These are phyloP conservation scores for Boletus pseudopeckii DNA, from an alignment of 768 basidiomycete species.

Conservation along the genomic window DNA sequence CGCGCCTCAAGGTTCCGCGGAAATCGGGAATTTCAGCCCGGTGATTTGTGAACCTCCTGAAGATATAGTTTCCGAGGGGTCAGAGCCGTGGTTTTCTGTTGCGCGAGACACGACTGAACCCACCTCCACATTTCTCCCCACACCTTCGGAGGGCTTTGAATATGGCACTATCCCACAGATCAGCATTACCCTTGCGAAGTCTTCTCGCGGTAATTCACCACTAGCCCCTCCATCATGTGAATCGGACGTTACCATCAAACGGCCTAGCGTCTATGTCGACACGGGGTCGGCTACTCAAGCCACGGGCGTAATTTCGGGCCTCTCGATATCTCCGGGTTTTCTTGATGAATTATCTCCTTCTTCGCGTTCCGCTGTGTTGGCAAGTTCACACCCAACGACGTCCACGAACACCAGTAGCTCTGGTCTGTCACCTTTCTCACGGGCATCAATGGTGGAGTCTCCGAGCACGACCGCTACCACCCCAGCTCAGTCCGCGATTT, in stretches of 20 bases:
- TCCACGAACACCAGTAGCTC: constrained; percentile 25
- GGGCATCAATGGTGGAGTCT: constrained; percentile 23
- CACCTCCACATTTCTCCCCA: constrained; percentile 10
- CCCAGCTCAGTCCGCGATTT: constrained; percentile 23
- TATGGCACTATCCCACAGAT: constrained; percentile 28
- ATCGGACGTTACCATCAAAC: constrained; percentile 24
- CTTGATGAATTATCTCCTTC: constrained; percentile 23
- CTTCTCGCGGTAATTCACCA: constrained; percentile 30
- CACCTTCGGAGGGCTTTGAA: constrained; percentile 9
- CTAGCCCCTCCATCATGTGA: constrained; percentile 24
- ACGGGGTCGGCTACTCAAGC: constrained; percentile 25
- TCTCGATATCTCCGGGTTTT: constrained; percentile 12
- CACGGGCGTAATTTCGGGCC: constrained; percentile 11
- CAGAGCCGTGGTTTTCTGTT: constrained; percentile 14
- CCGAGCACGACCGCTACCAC: constrained; percentile 27
- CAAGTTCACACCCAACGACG: constrained; percentile 26
- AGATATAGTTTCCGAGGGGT: constrained; percentile 22
- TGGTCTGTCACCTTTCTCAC: constrained; percentile 29
- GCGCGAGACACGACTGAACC: constrained; percentile 9
- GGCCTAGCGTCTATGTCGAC: constrained; percentile 30
- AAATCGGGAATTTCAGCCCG: constrained; percentile 24
- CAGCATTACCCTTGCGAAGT: constrained; percentile 29
- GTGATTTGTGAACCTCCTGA: constrained; percentile 31
- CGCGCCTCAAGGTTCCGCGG: constrained; percentile 20
- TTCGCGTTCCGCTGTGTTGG: constrained; percentile 14